Evolutionary conservation across 805 yeast species (phyloP), one percentile per base, ranked within the genome.

Genomic region (Spathaspora sp.): DNA sequence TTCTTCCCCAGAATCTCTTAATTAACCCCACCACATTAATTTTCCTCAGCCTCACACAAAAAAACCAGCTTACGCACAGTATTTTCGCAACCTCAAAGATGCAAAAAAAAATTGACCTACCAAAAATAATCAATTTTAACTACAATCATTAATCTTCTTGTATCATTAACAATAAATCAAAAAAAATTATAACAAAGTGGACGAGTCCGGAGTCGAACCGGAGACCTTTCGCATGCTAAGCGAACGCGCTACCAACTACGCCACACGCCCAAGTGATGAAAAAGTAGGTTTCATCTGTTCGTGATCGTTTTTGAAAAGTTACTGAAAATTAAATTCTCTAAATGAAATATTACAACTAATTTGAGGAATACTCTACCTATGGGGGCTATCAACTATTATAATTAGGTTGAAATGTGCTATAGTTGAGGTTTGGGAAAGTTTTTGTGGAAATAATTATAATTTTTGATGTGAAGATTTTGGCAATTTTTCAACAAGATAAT

Each of bases 231-330:
- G 69, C 77, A 70, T 71, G 76, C 76, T 68, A 71, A 71, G 76
- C 67, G 74, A 70, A 69, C 76, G 76, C 76, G 76, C 76, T 71
- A 71, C 76, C 76, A 71, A 71, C 76, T 71, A 66, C 76, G 76
- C 76, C 75, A 71, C 75, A 71, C 76, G 75, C 76, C 75, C 68
- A 14, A n/a, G n/a, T 31, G 35, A 31, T 31, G 35, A 31, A 31
- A 14, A 17, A 5, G 14, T 5, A 14, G 3, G 32, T 29, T 29
- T 3, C 3, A 9, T 29, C 8, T 29, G 11, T 29, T 29, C 3
- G 4, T 9, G 32, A 29, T 29, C 14, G 3, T 5, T 5, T 29
- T 12, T 29, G 11, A 29, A 23, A 23, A 23, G 26, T 23, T 23
- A 6, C 6, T 3, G 6, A 23, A 23, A 23, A 23, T 23, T 23